Evolutionary conservation across 768 basidiomycete genomes (phyloP).

Genomic region (Tulasnella sp.): DNA sequence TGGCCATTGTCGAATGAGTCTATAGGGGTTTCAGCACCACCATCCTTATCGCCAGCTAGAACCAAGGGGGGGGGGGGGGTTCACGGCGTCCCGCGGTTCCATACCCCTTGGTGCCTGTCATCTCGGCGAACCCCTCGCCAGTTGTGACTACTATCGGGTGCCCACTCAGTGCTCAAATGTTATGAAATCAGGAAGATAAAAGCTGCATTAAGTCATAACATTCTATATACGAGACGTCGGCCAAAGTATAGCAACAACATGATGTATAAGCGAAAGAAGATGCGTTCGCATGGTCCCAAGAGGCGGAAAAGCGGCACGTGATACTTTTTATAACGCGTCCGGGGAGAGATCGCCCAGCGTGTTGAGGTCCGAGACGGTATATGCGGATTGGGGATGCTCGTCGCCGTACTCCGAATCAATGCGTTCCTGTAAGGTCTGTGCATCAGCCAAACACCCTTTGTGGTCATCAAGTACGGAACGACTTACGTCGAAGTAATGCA

Average conservation of each 20-base stretch:
- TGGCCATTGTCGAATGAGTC: not conserved
- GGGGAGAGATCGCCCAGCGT: constrained; percentile 61
- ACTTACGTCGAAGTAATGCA: constrained; percentile 90
- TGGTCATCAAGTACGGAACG: constrained; percentile 8
- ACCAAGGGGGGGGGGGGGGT: not conserved
- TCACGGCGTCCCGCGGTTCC: not conserved
- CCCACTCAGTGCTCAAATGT: too few species aligned
- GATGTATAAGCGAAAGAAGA: not conserved
- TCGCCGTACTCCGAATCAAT: constrained; percentile 73
- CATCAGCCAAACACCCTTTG: not conserved
- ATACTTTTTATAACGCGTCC: constrained; percentile 41
- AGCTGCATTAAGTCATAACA: too few species aligned
- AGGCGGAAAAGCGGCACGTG: not conserved
- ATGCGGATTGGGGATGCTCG: constrained; percentile 45
- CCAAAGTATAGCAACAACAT: not conserved
- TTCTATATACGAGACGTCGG: not conserved
- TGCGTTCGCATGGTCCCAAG: not conserved
- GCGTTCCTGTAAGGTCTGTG: constrained; percentile 41
- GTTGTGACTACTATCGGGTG: too few species aligned
- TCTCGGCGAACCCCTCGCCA: too few species aligned
- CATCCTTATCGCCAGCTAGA: not conserved
- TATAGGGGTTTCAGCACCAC: not conserved
- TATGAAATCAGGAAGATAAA: too few species aligned
- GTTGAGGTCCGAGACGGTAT: constrained; percentile 43
- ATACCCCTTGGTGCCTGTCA: not conserved